Base-by-base conservation (phyloP, 768 basidiomycete species). In the Gelatoporia subvermispora region DNA sequence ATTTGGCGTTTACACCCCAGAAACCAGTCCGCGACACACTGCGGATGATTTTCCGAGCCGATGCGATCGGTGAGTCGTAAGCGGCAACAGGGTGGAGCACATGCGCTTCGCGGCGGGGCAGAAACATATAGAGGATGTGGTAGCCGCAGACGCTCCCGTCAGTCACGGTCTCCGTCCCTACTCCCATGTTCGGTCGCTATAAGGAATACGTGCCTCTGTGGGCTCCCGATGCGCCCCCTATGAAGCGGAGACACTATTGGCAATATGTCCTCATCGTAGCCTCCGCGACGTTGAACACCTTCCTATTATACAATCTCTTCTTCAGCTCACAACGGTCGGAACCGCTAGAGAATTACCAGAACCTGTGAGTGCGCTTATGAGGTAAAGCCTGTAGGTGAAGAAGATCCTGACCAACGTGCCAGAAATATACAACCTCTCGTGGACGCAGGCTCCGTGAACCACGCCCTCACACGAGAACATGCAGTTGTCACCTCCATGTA, bases 401-500 rank as follows among this genome's bases (percentile, higher is more conserved):
- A 35, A 9, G 35, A n/a, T n/a, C n/a, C 22, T 17, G 2, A 17
- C 16, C 15, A 48, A 16, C 42, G 4, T 47, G 25, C 22, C 47
- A 58, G 57, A 23, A 55, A 55, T 36, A 36, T 41, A 17, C 47
- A 54, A 16, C 57, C 57, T 8, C 43, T 58, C 7, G 43, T 58
- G 38, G 49, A 52, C 18, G 20, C 5, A 35, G 10, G 21, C 7
- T n/a, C 45, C 17, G 8, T 51, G 37, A 28, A 25, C 17, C 54
- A 49, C 4, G 43, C 37, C 2, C 52, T 50, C 41, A 37, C 55
- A 18, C 41, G 25, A n/a, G 54, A 56, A 2, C 58, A 60, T 38
- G 67, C 63, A 1, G 53, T 67, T 44, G 65, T 66, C 18, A 62
- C 62, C 2, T 45, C 59, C 35, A 59, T 69, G 23, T 68, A 66